These are phyloP conservation scores for Trichoderma afroharzianum DNA, from an alignment of 2,329 filamentous ascomycete genomes.

Conservation along the genomic window DNA sequence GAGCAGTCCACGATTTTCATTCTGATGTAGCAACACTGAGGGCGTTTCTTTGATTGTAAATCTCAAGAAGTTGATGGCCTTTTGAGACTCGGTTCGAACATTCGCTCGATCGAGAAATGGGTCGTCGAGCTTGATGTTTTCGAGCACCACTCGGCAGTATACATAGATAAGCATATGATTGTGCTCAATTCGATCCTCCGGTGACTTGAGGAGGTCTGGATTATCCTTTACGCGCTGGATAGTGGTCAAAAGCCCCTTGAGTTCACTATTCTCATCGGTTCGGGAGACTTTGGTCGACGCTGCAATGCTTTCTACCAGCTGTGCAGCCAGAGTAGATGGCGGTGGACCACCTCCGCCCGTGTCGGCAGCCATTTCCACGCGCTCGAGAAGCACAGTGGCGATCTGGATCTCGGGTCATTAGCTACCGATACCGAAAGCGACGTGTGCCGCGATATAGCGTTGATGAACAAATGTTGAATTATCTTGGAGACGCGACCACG, in stretches of 20 bases:
- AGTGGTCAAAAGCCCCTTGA: constrained; percentile 63
- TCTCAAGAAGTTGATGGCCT: constrained; percentile 74
- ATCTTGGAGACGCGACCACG: constrained; percentile 19
- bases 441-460: background rate
- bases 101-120: constrained; percentile 59
- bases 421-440: constrained; percentile 26
- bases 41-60: constrained; percentile 74
- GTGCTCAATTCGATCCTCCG: constrained; percentile 66
- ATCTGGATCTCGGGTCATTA: constrained; percentile 29
- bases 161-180: constrained; percentile 86
- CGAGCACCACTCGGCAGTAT: constrained; percentile 74
- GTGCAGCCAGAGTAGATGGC: constrained; percentile 81
- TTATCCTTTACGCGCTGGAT: constrained; percentile 54
- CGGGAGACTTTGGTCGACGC: constrained; percentile 59
- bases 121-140: constrained; percentile 64
- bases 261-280: constrained; percentile 66
- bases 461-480: background rate
- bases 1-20: constrained; percentile 41
- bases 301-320: constrained; percentile 78
- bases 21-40: constrained; percentile 54
- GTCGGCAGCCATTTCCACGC: constrained; percentile 20
- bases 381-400: constrained; percentile 21
- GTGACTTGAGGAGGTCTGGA: constrained; percentile 52
- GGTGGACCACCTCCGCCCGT: constrained; percentile 38
- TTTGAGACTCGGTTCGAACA: constrained; percentile 57